phyloP scores from a whole-genome alignment of 495 filamentous ascomycete genomes.

The Aspergillus saccharolyticus region DNA sequence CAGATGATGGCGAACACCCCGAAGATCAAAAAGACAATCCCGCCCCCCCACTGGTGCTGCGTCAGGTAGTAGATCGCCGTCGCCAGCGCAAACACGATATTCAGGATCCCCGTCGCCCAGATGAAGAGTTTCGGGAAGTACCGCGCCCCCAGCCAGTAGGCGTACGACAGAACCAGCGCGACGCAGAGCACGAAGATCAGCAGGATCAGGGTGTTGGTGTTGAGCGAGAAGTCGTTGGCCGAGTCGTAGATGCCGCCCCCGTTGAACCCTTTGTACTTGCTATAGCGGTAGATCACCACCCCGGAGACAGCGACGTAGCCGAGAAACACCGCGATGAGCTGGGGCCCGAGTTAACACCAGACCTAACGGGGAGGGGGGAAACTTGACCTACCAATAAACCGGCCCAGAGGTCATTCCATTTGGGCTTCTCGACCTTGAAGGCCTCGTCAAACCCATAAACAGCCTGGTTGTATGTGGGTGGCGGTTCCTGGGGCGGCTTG shows the following conservation, averaged over 20 bases:
- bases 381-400: constrained; percentile 57
- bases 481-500: constrained; percentile 28
- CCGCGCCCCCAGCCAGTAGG: constrained; percentile 71
- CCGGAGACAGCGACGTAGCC: constrained; percentile 77
- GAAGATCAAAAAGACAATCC: constrained; percentile 80
- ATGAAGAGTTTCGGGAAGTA: constrained; percentile 86
- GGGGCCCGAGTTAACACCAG: background rate
- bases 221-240: constrained; percentile 56
- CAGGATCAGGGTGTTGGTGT: constrained; percentile 80
- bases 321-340: constrained; percentile 67
- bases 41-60: constrained; percentile 69
- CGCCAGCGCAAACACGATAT: constrained; percentile 61
- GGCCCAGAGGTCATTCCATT: constrained; percentile 87
- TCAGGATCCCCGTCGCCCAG: constrained; percentile 73
- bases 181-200: constrained; percentile 71
- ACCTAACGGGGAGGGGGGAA: background rate
- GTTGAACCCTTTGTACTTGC: constrained; percentile 57
- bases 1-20: constrained; percentile 74
- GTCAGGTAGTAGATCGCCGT: constrained; percentile 65
- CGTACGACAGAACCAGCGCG: constrained; percentile 67
- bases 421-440: constrained; percentile 76
- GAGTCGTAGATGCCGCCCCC: constrained; percentile 71
- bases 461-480: constrained; percentile 29
- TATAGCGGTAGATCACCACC: constrained; percentile 71
- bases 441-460: constrained; percentile 61